Evolutionary conservation across 495 filamentous ascomycete species (phyloP).

Genomic region (Talaromyces liani): DNA sequence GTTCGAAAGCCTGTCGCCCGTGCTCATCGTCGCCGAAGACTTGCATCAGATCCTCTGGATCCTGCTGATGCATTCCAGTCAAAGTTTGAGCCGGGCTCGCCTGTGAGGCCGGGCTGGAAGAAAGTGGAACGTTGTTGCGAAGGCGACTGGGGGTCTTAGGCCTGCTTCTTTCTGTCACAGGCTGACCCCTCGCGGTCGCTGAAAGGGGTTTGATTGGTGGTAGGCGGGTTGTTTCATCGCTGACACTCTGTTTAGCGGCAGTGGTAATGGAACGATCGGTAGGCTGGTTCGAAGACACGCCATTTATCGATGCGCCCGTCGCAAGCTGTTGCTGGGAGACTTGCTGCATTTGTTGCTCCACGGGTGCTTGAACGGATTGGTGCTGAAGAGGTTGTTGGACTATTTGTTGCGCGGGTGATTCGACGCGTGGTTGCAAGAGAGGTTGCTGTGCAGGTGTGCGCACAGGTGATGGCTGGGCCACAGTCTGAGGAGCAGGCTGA

Average conservation of each 20-base stretch:
- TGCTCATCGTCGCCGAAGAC: constrained; percentile 22
- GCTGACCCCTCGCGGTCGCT: background rate
- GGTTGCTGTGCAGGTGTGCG: background rate
- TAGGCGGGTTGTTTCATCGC: background rate
- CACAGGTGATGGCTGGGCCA: background rate
- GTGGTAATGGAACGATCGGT: background rate
- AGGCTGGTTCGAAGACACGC: background rate
- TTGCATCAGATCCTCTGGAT: constrained; percentile 5
- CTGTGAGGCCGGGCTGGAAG: constrained; percentile 20
- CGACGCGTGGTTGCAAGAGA: background rate
- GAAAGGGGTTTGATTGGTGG: constrained; percentile 1
- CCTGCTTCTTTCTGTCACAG: constrained; percentile 32
- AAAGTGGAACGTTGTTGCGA: constrained; percentile 29
- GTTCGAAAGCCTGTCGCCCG: constrained; percentile 20
- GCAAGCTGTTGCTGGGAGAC: background rate
- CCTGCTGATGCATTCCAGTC: background rate
- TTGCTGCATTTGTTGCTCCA: background rate
- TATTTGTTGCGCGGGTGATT: background rate
- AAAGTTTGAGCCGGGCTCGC: background rate
- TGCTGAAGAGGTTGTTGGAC: background rate
- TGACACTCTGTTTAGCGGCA: background rate
- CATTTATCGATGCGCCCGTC: background rate
- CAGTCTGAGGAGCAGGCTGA: background rate
- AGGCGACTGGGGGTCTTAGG: constrained; percentile 42
- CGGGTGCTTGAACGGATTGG: background rate